Evolutionary conservation across 2,329 filamentous ascomycete species (phyloP).

Genomic region (Nannizziopsis barbatae): DNA sequence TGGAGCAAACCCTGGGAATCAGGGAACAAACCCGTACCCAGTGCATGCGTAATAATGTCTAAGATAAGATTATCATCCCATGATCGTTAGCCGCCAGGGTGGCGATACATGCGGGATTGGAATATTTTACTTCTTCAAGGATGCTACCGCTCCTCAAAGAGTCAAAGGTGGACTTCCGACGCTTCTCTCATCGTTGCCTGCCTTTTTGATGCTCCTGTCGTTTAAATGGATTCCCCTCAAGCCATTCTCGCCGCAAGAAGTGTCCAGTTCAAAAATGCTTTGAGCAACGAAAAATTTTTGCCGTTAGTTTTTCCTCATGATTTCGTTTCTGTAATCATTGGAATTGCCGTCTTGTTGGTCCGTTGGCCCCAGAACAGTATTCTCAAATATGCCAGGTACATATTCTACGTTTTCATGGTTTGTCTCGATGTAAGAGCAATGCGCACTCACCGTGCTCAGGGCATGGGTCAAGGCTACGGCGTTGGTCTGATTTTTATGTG

Average conservation of each 20-base stretch:
- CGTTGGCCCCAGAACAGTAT: conserved; percentile 32
- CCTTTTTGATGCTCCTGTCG: not conserved
- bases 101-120: no score
- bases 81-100: no score
- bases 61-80: no score
- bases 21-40: no score
- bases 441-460: conserved; percentile 35
- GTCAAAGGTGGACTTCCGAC: no score
- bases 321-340: conserved; percentile 23
- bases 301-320: conserved; percentile 30
- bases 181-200: no score
- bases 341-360: conserved; percentile 43
- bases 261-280: conserved; percentile 18
- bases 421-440: conserved; percentile 32
- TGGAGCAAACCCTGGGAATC: no score
- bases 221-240: conserved; percentile 16
- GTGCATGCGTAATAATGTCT: no score
- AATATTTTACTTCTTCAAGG: no score
- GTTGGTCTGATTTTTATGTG: conserved; percentile 45
- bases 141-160: no score
- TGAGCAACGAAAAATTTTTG: conserved; percentile 23
- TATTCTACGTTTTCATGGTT: conserved; percentile 37
- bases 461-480: conserved; percentile 43
- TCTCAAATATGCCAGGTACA: conserved; percentile 31
- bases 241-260: conserved; percentile 21